Evolutionary conservation across 257 asterid species (phyloP).

Genomic region (Plantago elongata): DNA sequence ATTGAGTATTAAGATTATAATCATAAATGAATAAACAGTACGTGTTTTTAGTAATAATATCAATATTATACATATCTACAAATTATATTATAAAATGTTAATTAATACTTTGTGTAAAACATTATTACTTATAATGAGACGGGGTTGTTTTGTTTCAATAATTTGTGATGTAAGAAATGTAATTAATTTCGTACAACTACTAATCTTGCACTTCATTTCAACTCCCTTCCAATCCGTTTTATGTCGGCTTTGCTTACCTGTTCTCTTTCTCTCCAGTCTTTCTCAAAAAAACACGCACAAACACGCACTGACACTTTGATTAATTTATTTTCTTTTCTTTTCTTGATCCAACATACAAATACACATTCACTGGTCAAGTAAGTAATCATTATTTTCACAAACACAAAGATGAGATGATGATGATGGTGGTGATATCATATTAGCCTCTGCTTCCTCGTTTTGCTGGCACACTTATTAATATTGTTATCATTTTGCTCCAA

Average conservation of each 20-base stretch:
- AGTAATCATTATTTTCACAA: background rate
- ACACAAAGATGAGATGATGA: conserved; percentile 5
- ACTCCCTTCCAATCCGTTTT: conserved; percentile 25
- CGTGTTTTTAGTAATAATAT: too few species aligned
- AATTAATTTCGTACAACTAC: conserved; percentile 21
- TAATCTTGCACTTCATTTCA: background rate
- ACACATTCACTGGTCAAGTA: background rate
- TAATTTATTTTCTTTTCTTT: background rate
- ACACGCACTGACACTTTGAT: background rate
- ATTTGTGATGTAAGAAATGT: conserved; percentile 5
- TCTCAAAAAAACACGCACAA: background rate
- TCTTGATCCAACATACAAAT: too few species aligned
- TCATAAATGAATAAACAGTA: too few species aligned
- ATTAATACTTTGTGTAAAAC: too few species aligned
- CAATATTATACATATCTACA: too few species aligned
- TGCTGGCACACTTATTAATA: conserved; percentile 6
- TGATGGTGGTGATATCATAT: conserved; percentile 4
- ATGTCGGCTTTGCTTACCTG: conserved; percentile 40
- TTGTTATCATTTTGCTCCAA: conserved; percentile 5
- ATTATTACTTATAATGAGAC: too few species aligned
- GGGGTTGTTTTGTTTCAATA: too few species aligned
- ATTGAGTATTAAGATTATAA: too few species aligned
- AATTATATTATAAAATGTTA: too few species aligned
- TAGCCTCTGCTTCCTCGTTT: conserved; percentile 7
- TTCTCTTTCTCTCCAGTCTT: conserved; percentile 3